Percentiles rank a stretch among this genome's conserved stretches.
Conservation (phyloP, 306 rosid species). For the Myrica gale region DNA sequence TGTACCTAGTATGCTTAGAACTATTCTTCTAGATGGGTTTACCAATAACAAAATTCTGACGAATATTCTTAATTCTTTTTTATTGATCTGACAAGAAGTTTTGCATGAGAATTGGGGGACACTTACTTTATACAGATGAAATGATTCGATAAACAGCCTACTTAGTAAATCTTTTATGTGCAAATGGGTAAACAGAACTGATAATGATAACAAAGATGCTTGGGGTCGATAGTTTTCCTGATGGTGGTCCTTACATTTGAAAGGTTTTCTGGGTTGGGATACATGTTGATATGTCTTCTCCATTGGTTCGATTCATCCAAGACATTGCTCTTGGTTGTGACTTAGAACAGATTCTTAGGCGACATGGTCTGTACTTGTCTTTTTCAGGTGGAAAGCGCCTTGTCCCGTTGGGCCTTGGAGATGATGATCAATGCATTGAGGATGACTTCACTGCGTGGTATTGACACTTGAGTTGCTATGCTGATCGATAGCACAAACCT, state of each 20-base stretch:
- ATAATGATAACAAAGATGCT: neutral
- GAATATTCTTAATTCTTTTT: neutral
- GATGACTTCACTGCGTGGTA: constrained; percentile 99
- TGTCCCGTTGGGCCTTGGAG: constrained; percentile 83
- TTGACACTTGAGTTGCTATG: constrained; percentile 21
- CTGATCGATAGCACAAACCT: constrained; percentile 14
- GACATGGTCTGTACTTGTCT: constrained; percentile 12
- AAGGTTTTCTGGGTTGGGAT: constrained; percentile 7
- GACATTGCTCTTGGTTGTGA: neutral
- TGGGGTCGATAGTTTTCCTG: neutral
- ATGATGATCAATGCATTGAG: constrained; percentile 96
- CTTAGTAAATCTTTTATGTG: neutral
- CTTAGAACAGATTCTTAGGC: neutral
- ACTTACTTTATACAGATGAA: neutral
- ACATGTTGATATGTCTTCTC: constrained; percentile 9
- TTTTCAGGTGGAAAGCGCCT: constrained; percentile 83
- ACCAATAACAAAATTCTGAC: neutral
- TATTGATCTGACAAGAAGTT: neutral
- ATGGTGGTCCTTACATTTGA: constrained; percentile 7
- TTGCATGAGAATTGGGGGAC: neutral
- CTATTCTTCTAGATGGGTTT: neutral
- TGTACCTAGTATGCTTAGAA: neutral
- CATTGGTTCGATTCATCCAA: constrained; percentile 1
- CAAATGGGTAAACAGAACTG: neutral
- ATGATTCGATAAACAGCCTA: neutral